Evolutionary conservation across 176 grass and related monocot genomes (phyloP), one percentile per base, ranked within the genome.

Genomic region (Carex littledalei): DNA sequence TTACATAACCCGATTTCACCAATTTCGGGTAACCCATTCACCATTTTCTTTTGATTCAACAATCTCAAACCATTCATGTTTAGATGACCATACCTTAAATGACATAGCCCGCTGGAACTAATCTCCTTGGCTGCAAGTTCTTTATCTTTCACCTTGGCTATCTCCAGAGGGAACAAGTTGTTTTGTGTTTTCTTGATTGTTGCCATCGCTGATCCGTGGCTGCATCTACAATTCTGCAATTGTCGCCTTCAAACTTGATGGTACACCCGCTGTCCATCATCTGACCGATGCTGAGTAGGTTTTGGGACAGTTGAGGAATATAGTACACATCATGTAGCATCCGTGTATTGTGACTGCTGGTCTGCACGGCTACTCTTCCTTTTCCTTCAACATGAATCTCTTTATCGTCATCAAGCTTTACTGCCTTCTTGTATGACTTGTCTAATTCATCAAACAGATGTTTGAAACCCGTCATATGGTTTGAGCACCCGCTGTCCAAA

Each of bases 21-120:
- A 78, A 86, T 65, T 0, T 1, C 14, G 5, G 71, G 84, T 12
- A 86, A 61, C 2, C 84, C 71, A 18, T 5, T 9, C 10, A 86
- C 71, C 84, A 86, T 86, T 1, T 86, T 15, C 71, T 78, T 78
- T 57, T 86, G 8, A 45, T 86, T 64, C 13, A 78, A 26, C 10
- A 86, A 2, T 16, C 62, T 63, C 4, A 85, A 47, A n/a, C 68
- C 50, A 14, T 76, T 61, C 1, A 18, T 11, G 15, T 72, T 61
- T 13, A 79, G 21, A 65, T 86, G 56, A 5, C 84, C 57, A 85
- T 85, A 77, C 17, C 55, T 50, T 16, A 85, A 49, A 49, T 49
- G 45, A 8, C 45, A 49, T 10, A 11, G 9, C 1, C 32, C 24
- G 3, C 63, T 65, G 0, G 63, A 65, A 65, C 24, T 65, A 32